Evolutionary conservation across 164 flowering plant species (phyloP), one percentile per base, ranked within the genome.

Genomic region (Piper betle): DNA sequence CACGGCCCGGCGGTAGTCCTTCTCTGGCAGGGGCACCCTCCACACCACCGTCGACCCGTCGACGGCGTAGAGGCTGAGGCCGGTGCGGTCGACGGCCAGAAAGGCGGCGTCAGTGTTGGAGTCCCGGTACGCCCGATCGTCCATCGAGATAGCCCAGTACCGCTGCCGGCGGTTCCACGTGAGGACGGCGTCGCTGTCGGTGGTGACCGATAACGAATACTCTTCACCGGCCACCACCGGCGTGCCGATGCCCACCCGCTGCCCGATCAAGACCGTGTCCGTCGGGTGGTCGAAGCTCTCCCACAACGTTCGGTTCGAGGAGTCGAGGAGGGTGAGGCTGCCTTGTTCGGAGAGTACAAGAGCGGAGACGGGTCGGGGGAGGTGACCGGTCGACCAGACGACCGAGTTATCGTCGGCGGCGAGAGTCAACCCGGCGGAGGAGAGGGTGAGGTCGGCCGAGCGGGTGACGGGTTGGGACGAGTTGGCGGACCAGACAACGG

Each of bases 401-500:
- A 37, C 55, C 37, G 41, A 71, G 15, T 82, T 82, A 57, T 71
- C 61, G 39, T 71, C 55, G 54, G 71, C 78, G 55, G 41, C 3
- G 64, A 88, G 63, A 20, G 62, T 56, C 15, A 91, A 68, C 20
- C 97, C 97, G 20, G 58, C 57, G 39, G 39, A 12, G 6, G 88
- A 78, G 5, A 88, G 82, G 20, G 41, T 57, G 75, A 86, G 66
- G 15, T 42, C 33, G 57, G 80, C 91, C 7, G 88, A 78, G 39
- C 25, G 69, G 0, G 92, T 80, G 43, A 86, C 69, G 1, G 96
- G 83, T 20, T 75, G 41, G 64, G 81, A 75, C 2, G 83, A 80
- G 63, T 86, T 88, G 33, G 96, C 96, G 3, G 96, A 76, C 96
- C 98, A 91, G 62, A 80, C 77, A 67, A 86, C 57, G n/a, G 75